phyloP scores from a whole-genome alignment of 2,329 filamentous ascomycete species.

The Colletotrichum neosansevieriae region DNA sequence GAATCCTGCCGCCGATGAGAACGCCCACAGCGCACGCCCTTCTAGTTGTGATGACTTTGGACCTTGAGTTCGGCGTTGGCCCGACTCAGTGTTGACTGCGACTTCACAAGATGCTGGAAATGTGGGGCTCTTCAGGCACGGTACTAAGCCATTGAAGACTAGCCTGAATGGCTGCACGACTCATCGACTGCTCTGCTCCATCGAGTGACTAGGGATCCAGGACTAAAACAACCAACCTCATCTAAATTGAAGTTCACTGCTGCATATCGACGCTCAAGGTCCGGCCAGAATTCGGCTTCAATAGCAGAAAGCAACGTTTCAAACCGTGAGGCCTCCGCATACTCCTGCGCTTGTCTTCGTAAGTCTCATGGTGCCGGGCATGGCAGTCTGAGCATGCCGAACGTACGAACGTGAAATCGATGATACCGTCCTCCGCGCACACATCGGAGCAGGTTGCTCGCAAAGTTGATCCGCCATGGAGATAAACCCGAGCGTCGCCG shows the following conservation, averaged over 20 bases:
- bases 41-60: too few species aligned
- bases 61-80: too few species aligned
- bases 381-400: rapidly evolving
- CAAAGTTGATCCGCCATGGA: constrained; percentile 5
- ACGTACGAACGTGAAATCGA: background rate
- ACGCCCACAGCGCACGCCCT: too few species aligned
- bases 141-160: too few species aligned
- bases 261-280: background rate
- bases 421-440: background rate
- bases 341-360: background rate
- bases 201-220: background rate
- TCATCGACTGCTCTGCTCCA: background rate
- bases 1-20: too few species aligned
- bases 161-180: background rate
- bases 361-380: too few species aligned
- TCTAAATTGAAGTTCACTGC: background rate
- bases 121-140: background rate
- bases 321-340: constrained; percentile 4
- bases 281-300: background rate
- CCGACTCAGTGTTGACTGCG: too few species aligned
- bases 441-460: constrained; percentile 1
- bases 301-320: constrained; percentile 10
- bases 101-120: too few species aligned
- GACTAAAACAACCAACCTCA: background rate
- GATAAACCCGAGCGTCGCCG: constrained; percentile 42